Percentiles rank a stretch among this genome's conserved stretches.
These are phyloP conservation scores for Clitopilus hobsonii DNA, from an alignment of 768 basidiomycete species.

Conservation along the genomic window DNA sequence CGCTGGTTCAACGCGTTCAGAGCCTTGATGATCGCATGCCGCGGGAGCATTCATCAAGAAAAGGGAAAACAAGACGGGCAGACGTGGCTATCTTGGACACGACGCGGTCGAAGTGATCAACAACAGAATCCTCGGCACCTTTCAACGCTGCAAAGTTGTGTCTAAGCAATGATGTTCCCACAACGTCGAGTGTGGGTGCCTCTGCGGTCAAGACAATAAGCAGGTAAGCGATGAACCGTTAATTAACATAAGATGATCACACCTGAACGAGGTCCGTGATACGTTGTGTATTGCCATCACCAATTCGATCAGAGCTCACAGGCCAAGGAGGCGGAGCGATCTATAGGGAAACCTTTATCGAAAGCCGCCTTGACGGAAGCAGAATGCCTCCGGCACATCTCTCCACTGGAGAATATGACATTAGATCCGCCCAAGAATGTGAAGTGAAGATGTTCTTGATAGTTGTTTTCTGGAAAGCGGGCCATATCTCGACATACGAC, in stretches of 20 bases:
- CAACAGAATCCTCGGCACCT: constrained; percentile 25
- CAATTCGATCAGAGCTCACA: constrained; percentile 26
- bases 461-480: constrained; percentile 22
- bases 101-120: constrained; percentile 28
- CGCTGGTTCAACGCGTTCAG: constrained; percentile 22
- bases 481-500: constrained; percentile 18
- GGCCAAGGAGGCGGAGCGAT: constrained; percentile 24
- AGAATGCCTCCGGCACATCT: constrained; percentile 32
- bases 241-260: not conserved
- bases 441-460: constrained; percentile 29
- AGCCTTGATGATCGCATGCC: constrained; percentile 22
- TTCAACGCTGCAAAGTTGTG: constrained; percentile 32
- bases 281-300: constrained; percentile 19
- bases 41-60: constrained; percentile 24
- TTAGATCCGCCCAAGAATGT: constrained; percentile 29
- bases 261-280: constrained; percentile 23
- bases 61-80: constrained; percentile 25
- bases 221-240: not conserved
- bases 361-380: constrained; percentile 28
- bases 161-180: constrained; percentile 30
- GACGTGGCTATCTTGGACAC: constrained; percentile 31
- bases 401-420: constrained; percentile 33
- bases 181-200: constrained; percentile 31
- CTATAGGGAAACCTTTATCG: constrained; percentile 26
- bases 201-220: too few species aligned